Base-by-base conservation (phyloP, 768 basidiomycete species). In the Tricholoma hemisulphureum region DNA sequence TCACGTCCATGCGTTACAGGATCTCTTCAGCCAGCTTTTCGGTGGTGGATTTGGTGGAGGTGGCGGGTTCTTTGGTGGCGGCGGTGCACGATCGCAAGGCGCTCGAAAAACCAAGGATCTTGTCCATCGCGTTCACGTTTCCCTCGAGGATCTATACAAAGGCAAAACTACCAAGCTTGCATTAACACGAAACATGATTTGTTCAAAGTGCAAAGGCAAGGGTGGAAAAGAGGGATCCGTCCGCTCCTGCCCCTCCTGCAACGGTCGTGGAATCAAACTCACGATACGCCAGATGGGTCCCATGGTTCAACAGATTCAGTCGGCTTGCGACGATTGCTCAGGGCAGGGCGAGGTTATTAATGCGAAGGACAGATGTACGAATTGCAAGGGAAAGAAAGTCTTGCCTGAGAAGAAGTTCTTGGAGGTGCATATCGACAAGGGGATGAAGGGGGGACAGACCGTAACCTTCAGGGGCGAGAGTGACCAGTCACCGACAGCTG, bases 251-350 rank as follows among this genome's bases (percentile, higher is more conserved):
- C 61, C 71, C 41, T 67, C 77, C 13, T 99, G 97, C 77, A 82
- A 77, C 67, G 97, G 97, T 56, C 92, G 93, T 62, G 97, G 97
- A 66, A 76, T 95, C 78, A 91, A 88, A 71, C 74, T 98, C 68
- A 93, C 89, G 52, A 77, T 98, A 60, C 91, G 97, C 60, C 97
- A 98, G 73, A 91, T 99, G 86, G 97, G 97, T 24, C 97, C 97
- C 4, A 99, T 99, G 97, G 93, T 99, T 65, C 97, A 99, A 75
- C 96, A 99, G 76, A 92, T 98, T 64, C 97, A 98, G 71, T 91
- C 93, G 54, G 82, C 86, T 45, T 99, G 97, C 78, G 86, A 89
- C 69, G 97, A 98, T 14, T 99, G 97, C 73, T 83, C 80, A 51
- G 97, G 93, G 14, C 83, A 86, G n/a, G 97, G 97, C 63, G 96